These are phyloP conservation scores for Penicillium sp. DNA, from an alignment of 2,329 filamentous ascomycete genomes.

Conservation along the genomic window DNA sequence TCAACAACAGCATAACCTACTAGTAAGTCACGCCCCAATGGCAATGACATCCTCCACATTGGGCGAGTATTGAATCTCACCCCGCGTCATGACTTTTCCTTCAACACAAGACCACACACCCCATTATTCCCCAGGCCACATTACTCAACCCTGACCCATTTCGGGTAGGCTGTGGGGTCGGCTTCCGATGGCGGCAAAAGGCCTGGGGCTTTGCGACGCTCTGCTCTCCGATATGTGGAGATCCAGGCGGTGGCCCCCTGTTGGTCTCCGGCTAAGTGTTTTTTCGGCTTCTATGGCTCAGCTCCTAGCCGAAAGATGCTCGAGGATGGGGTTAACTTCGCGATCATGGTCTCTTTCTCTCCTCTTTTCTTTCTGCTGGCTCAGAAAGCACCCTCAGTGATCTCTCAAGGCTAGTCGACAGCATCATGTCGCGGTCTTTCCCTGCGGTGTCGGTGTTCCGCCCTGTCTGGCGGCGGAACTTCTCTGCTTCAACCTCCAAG, in stretches of 20 bases:
- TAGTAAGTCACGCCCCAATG: background rate
- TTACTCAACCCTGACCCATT: conserved; percentile 1
- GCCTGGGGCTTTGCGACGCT: conserved; percentile 9
- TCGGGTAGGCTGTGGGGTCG: conserved; percentile 19
- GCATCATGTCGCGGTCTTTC: conserved; percentile 32
- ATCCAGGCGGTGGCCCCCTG: background rate
- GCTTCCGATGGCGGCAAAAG: conserved; percentile 28
- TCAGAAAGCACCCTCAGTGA: conserved; percentile 17
- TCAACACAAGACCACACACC: background rate
- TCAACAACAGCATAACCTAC: background rate
- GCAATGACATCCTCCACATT: background rate
- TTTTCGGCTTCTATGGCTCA: conserved; percentile 26
- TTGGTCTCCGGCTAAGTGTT: conserved; percentile 27
- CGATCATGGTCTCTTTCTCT: conserved; percentile 11
- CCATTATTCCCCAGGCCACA: background rate
- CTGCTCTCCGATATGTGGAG: conserved; percentile 14
- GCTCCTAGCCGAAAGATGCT: conserved; percentile 25
- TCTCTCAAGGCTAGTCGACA: conserved; percentile 17
- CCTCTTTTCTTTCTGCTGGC: conserved; percentile 20
- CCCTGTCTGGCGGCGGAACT: conserved; percentile 53
- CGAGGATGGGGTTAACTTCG: conserved; percentile 19
- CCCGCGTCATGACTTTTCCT: background rate
- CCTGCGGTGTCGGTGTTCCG: conserved; percentile 35
- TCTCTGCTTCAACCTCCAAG: conserved; percentile 65
- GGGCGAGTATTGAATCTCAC: background rate